Evolutionary conservation across 352 stramenopile species (phyloP).

Genomic region (Pythium aquatile): DNA sequence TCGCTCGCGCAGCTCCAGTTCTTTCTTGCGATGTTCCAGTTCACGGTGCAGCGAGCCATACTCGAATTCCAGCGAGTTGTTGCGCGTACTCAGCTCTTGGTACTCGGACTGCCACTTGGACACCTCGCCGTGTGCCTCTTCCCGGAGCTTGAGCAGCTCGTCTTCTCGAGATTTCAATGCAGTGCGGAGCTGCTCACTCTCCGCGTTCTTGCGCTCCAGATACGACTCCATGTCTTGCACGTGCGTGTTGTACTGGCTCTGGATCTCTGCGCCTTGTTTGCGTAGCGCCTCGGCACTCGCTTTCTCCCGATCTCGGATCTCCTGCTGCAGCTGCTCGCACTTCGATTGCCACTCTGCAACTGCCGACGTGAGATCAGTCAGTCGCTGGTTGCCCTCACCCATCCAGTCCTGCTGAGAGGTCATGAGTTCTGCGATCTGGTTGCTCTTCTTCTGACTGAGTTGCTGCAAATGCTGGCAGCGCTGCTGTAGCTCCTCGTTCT

Average conservation of each 20-base stretch:
- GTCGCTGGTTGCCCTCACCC: slow-evolving; percentile 23
- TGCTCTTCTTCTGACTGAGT: slow-evolving; percentile 49
- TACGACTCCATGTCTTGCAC: slow-evolving; percentile 38
- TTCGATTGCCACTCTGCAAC: slow-evolving; percentile 35
- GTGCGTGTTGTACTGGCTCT: slow-evolving; percentile 57
- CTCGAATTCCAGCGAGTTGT: slow-evolving; percentile 40
- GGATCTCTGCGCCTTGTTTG: slow-evolving; percentile 46
- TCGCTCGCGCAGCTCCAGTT: slow-evolving; percentile 48
- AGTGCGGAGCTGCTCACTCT: slow-evolving; percentile 55
- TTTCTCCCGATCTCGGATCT: slow-evolving; percentile 47
- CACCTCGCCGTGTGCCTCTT: slow-evolving; percentile 40
- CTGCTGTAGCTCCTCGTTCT: slow-evolving; percentile 36
- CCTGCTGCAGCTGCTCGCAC: slow-evolving; percentile 42
- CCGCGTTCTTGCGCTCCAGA: slow-evolving; percentile 35
- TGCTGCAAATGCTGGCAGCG: slow-evolving; percentile 51
- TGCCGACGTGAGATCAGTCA: slow-evolving; percentile 12
- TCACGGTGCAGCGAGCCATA: slow-evolving; percentile 47
- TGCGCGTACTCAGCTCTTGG: slow-evolving; percentile 41
- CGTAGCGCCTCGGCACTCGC: slow-evolving; percentile 46
- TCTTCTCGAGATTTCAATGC: slow-evolving; percentile 50
- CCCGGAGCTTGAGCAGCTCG: slow-evolving; percentile 33
- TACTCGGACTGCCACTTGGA: slow-evolving; percentile 51
- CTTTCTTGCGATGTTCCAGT: slow-evolving; percentile 49
- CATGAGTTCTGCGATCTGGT: slow-evolving; percentile 54
- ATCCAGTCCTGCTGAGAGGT: slow-evolving; percentile 38